Base-by-base conservation (phyloP, 208 protist genomes). In the Trypanosoma brucei region DNA sequence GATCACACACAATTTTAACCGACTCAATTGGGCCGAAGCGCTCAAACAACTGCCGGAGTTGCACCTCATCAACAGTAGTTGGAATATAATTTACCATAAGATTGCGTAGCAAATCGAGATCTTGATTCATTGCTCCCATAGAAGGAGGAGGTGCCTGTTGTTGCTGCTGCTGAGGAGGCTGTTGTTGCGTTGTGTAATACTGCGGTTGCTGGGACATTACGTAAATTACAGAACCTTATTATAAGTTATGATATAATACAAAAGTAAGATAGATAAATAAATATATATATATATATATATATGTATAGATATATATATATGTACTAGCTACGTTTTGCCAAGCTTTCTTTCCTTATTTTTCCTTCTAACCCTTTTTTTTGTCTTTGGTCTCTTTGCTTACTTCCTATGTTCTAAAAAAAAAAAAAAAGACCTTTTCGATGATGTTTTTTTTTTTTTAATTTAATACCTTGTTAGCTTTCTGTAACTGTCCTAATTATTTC, bases 1-100 rank as follows among this genome's bases (percentile, higher is more conserved):
- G 84, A 76, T 96, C 90, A 70, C 73, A 93, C 50, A 94, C 83
- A 56, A 96, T 92, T 68, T 96, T 93, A 36, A 93, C 81, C 51
- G 76, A 84, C 69, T 96, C 86, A 69, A 96, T 92, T 9, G 75
- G 76, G 45, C 90, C 90, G 60, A 75, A 93, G 55, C 75, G 83
- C 65, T 89, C 84, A 70, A 96, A 96, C 48, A 92, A 69, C 61
- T 92, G 75, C 60, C 84, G 79, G 46, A 93, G 78, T 75, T 93
- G 83, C 53, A 83, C 64, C 75, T 93, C 83, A 51, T 91, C 84
- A 30, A 93, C 76, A n/a, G 81, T 88, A 8, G 84, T 88, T 46
- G 87, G 87, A 59, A 93, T 89, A 75, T 93, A 93, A 76, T 93
- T 93, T 69, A 93, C 87, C 79, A 93, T 93, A 49, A 93, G 75